Base-by-base conservation (phyloP, 2,329 filamentous ascomycete genomes). In the Pseudopithomyces maydicus region DNA sequence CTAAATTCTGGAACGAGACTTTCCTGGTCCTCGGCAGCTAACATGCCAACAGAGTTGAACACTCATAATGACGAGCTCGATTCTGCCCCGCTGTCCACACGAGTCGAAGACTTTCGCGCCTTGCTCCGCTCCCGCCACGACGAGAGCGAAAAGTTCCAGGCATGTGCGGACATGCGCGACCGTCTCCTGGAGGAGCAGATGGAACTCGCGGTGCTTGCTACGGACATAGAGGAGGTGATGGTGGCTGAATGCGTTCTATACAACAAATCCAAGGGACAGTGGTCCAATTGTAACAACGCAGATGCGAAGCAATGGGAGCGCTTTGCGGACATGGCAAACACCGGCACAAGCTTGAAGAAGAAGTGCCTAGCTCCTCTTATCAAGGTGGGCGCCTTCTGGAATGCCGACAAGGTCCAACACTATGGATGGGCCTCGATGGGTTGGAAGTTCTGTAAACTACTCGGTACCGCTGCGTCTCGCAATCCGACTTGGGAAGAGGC, bases 371-470 rank as follows among this genome's bases (percentile, higher is more conserved):
- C 51, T 48, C 55, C 56, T 41, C 58, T 66, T 26, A 36, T 52
- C 45, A 61, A 56, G 51, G 52, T 49, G 48, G 29, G 50, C 42
- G 32, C 32, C 20, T 49, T 32, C 41, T 64, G 48, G 63, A 38
- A 56, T 12, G 58, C 39, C 6, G 36, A 64, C 2, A 63, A 56
- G 41, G 58, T 65, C 15, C 20, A 45, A 38, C 35, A 62, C 56
- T 63, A 65, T 46, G n/a, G 52, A 33, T 65, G 51, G 58, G 50
- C 55, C 14, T 60, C 44, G 23, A 59, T 46, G 20, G 57, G 57
- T 23, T 45, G 41, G 46, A 62, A 57, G 36, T 65, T 52, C 52
- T 65, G 47, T 49, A 52, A 63, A 42, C 15, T 58, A 17, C 57
- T 65, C 6, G 57, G 53, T 22, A 54, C 50, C 39, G 54, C 58